Evolutionary conservation across 2,329 filamentous ascomycete genomes (phyloP), one percentile per base, ranked within the genome.

Genomic region (Pseudonectria foliicola): DNA sequence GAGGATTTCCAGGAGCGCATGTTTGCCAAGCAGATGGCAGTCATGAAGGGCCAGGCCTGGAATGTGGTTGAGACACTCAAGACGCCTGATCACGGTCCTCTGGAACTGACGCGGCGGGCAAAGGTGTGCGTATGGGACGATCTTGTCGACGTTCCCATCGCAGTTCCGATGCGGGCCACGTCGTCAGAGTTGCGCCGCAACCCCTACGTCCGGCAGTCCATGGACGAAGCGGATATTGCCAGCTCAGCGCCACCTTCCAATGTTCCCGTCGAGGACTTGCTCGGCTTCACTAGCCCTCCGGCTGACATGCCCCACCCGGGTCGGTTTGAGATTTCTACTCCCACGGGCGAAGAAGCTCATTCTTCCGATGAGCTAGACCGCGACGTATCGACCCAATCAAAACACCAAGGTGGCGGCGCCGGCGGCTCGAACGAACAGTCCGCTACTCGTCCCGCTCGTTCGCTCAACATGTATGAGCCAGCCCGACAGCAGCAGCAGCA

Each of bases 21-120:
- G 92, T 98, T 95, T 63, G 87, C 87, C n/a, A 80, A 86, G 47
- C 92, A 98, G 56, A 93, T 98, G 42, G 90, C 92, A 1, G 92
- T 98, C 39, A 95, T 98, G 87, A 98, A 98, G 63, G 92, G 92
- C 10, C 92, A 98, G 57, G 92, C 92, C 1, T 98, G 92, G 88
- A 98, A 98, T 56, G 92, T 98, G 0, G 92, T 98, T 4, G 92
- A 98, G 65, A 95, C 92, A 1, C 72, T 98, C 42, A 98, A 98
- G 60, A 85, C 85, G 13, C 71, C 78, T 1, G 92, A 96, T 54
- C 90, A 96, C 55, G 92, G 92, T 0, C 92, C 92, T 0, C 68
- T 98, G 13, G 92, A 96, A 62, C 75, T 98, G 34, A 96, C 92
- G 4, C 76, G 92, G 44, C 75, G 92, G 47, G 83, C 87, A 31